Conservation (phyloP, 2,329 filamentous ascomycete genomes). For the Clarireedia paspali region DNA sequence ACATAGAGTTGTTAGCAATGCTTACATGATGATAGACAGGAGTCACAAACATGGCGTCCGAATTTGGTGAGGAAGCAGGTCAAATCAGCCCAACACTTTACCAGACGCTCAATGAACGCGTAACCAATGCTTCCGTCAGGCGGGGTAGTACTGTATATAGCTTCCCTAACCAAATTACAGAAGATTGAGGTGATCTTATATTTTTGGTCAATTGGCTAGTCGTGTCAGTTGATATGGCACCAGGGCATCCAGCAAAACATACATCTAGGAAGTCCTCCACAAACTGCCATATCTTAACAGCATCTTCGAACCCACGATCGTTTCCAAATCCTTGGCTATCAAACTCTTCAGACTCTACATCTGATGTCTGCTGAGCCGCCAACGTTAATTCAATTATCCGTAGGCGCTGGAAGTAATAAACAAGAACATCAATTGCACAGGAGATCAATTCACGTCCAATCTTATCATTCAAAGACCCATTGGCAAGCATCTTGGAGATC, state of each 20-base stretch:
- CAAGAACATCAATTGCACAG: slow-evolving; percentile 1
- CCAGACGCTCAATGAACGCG: slow-evolving; percentile 7
- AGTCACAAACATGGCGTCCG: slow-evolving; percentile 14
- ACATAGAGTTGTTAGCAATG: slow-evolving; percentile 33
- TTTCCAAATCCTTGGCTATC: slow-evolving; percentile 21
- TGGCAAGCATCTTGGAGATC: slow-evolving; percentile 4
- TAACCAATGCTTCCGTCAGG: neutral
- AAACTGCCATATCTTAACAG: slow-evolving; percentile 17
- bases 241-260: neutral
- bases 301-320: slow-evolving; percentile 15
- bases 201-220: slow-evolving; percentile 16
- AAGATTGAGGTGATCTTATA: slow-evolving; percentile 12
- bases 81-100: slow-evolving; percentile 16
- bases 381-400: slow-evolving; percentile 12
- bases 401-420: neutral
- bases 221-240: slow-evolving; percentile 9
- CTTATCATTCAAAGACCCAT: slow-evolving; percentile 3
- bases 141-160: slow-evolving; percentile 8
- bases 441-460: slow-evolving; percentile 4
- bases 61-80: slow-evolving; percentile 18
- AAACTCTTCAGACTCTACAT: slow-evolving; percentile 8
- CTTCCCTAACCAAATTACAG: slow-evolving; percentile 8
- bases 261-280: slow-evolving; percentile 18
- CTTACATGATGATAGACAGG: slow-evolving; percentile 34
- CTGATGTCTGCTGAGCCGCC: slow-evolving; percentile 4